phyloP scores from a whole-genome alignment of 1,284 basidiomycete genomes.

The Ganoderma leucocontextum region DNA sequence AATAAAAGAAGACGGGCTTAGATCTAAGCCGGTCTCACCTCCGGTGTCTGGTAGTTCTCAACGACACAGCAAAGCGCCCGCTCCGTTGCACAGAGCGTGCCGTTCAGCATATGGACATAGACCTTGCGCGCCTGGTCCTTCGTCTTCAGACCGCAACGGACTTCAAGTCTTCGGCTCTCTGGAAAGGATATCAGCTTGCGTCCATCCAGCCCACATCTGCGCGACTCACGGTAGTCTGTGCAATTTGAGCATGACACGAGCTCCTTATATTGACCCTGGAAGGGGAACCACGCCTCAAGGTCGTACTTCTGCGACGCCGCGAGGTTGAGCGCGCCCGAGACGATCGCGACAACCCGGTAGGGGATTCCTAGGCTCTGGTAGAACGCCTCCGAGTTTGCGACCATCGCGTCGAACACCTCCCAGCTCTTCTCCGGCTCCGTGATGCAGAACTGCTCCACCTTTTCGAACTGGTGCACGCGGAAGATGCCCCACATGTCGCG shows the following conservation, averaged over 20 bases:
- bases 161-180: slow-evolving; percentile 92
- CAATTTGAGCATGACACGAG: slow-evolving; percentile 93
- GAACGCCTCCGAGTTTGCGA: slow-evolving; percentile 91
- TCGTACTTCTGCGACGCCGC: slow-evolving; percentile 98
- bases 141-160: slow-evolving; percentile 88
- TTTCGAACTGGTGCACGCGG: slow-evolving; percentile 99
- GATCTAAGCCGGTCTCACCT: slow-evolving; percentile 59
- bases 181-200: slow-evolving; percentile 26
- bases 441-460: slow-evolving; percentile 97
- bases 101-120: slow-evolving; percentile 98
- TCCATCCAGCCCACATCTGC: background rate
- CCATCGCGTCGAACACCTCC: slow-evolving; percentile 93
- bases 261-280: slow-evolving; percentile 97
- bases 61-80: slow-evolving; percentile 96
- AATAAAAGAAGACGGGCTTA: background rate
- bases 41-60: slow-evolving; percentile 98
- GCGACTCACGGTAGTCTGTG: slow-evolving; percentile 89
- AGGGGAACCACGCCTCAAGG: slow-evolving; percentile 99
- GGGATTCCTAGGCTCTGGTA: slow-evolving; percentile 94
- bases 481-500: slow-evolving; percentile 99
- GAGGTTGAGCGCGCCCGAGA: slow-evolving; percentile 95
- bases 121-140: slow-evolving; percentile 89
- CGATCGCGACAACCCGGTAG: slow-evolving; percentile 95
- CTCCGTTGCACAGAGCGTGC: slow-evolving; percentile 97
- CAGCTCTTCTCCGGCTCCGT: slow-evolving; percentile 95